These are phyloP conservation scores for Ascochyta fabae DNA, from an alignment of 2,329 filamentous ascomycete genomes.

Conservation along the genomic window DNA sequence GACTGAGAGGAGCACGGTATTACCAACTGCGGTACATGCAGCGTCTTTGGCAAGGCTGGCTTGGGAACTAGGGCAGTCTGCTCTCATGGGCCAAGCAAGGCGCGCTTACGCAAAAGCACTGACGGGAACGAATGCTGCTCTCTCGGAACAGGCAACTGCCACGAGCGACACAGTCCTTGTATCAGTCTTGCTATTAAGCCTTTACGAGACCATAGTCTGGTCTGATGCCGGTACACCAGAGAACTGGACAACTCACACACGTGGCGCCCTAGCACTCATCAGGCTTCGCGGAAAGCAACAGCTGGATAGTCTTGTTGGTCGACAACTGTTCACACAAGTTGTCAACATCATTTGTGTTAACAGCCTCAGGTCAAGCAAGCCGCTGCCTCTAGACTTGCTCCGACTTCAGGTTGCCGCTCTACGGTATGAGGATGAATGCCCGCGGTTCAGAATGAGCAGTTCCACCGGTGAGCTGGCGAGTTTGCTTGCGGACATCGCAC, in stretches of 20 bases:
- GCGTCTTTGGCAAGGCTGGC: slow-evolving; percentile 21
- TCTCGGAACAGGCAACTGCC: slow-evolving; percentile 11
- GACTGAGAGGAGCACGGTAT: background rate
- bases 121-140: slow-evolving; percentile 14
- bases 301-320: slow-evolving; percentile 17
- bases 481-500: slow-evolving; percentile 7
- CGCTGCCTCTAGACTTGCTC: slow-evolving; percentile 12
- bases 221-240: slow-evolving; percentile 9
- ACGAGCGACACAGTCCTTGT: slow-evolving; percentile 19
- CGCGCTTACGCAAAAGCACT: slow-evolving; percentile 16
- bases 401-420: slow-evolving; percentile 10
- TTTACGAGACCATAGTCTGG: slow-evolving; percentile 26
- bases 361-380: slow-evolving; percentile 13
- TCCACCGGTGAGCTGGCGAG: slow-evolving; percentile 10
- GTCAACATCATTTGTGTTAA: slow-evolving; percentile 19
- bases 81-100: slow-evolving; percentile 16
- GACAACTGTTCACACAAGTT: slow-evolving; percentile 25
- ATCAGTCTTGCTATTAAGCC: slow-evolving; percentile 22
- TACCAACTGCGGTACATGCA: slow-evolving; percentile 17
- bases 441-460: slow-evolving; percentile 7
- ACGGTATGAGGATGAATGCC: background rate
- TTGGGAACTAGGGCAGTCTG: slow-evolving; percentile 7
- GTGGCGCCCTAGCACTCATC: slow-evolving; percentile 24
- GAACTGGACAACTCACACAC: slow-evolving; percentile 25
- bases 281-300: slow-evolving; percentile 19